Base-by-base conservation (phyloP, 108 stramenopile genomes). In the Nannochloropsis granulata region DNA sequence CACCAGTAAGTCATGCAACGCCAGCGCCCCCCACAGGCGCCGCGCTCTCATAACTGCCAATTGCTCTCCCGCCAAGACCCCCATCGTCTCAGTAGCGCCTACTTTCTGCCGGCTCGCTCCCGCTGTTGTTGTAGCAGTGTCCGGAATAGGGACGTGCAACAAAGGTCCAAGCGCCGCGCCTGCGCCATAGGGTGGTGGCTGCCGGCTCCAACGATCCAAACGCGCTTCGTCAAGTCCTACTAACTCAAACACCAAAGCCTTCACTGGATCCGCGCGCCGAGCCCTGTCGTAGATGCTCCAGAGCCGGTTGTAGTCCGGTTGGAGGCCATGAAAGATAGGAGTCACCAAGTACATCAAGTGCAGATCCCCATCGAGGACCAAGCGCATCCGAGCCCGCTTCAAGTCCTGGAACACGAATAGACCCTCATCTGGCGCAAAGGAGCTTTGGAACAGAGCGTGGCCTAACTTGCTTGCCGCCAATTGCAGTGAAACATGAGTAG, bases 361-460 rank as follows among this genome's bases (percentile, higher is more conserved):
- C 25, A 86, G 82, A 2, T 82, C 13, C 25, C 83, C 16, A 16
- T 82, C 82, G 44, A 86, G 44, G 23, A 82, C 82, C 44, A 86
- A 25, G 16, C 86, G 82, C 46, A 83, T 79, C 26, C 78, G 78
- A 13, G 82, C 86, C 82, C 79, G 82, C 83, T 78, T 5, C 43
- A 42, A 42, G 82, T 43, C 19, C 34, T 82, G 44, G 79, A 82
- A 86, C 16, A 86, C 79, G 24, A 26, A 21, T 44, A 86, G 44
- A 14, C 86, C 86, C 21, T 86, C 86, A 12, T 34, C 86, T 34
- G 86, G 86, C 8, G 79, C 56, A 82, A 86, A 45, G 24, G 86
- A 86, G 79, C 86, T 86, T 78, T 82, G 82, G 83, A 83, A 86
- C 45, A 86, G 78, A 12, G 86, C 86, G 24, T 82, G 44, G 14